Evolutionary conservation across 257 asterid genomes (phyloP).

Genomic region (Solanum pimpinellifolium): DNA sequence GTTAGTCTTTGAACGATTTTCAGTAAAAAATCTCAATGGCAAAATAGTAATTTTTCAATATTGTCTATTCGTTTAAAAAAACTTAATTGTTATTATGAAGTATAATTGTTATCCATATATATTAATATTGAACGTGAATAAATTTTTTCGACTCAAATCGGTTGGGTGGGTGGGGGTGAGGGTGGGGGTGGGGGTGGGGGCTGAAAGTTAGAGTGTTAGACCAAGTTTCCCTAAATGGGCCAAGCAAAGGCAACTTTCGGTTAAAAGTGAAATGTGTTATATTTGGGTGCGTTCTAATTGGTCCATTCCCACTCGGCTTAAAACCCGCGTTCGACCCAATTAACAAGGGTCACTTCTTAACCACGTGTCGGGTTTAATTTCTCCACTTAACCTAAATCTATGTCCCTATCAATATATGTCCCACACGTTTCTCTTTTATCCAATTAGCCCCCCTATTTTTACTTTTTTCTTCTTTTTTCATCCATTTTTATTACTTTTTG

Average conservation of each 20-base stretch:
- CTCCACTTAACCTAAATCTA: slow-evolving; percentile 19
- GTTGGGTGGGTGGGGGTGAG: too few species aligned
- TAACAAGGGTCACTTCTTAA: slow-evolving; percentile 6
- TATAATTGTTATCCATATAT: too few species aligned
- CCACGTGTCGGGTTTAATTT: slow-evolving; percentile 40
- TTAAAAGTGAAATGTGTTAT: not conserved
- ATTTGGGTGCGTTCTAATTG: slow-evolving; percentile 5
- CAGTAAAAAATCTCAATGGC: too few species aligned
- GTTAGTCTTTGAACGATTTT: too few species aligned
- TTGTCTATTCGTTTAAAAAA: not conserved
- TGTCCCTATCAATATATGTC: slow-evolving; percentile 36
- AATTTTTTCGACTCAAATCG: not conserved
- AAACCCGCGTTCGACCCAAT: slow-evolving; percentile 53
- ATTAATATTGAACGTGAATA: not conserved
- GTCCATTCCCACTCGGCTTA: slow-evolving; percentile 27
- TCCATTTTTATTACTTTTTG: not conserved
- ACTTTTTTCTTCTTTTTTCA: not conserved
- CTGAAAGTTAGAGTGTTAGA: not conserved
- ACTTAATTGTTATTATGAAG: not conserved
- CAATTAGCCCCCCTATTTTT: slow-evolving; percentile 2
- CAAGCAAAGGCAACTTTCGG: slow-evolving; percentile 3
- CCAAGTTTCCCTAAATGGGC: not conserved
- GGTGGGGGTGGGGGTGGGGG: too few species aligned
- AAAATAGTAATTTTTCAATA: not conserved
- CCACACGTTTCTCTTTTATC: slow-evolving; percentile 48